Percentiles rank a stretch among this genome's conserved stretches.
Conservation (phyloP, 2,329 filamentous ascomycete species). For the Aaosphaeria pasadenensis region DNA sequence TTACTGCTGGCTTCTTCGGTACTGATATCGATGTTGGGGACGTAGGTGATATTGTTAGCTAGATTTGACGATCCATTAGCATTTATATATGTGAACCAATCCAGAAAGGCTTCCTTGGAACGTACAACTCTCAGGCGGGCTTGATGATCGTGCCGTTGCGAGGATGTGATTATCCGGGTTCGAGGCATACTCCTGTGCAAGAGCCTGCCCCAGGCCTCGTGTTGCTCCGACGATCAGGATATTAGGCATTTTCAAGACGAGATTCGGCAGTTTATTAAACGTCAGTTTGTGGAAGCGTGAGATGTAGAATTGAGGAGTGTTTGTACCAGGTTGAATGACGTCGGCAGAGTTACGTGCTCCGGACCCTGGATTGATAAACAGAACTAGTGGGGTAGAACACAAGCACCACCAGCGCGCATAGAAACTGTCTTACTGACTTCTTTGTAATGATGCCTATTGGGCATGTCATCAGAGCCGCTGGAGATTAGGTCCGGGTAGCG, state of each 20-base stretch:
- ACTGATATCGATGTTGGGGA: conserved; percentile 57
- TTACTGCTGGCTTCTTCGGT: conserved; percentile 22
- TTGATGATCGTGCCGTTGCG: conserved; percentile 48
- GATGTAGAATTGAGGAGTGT: too few species aligned
- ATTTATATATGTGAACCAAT: too few species aligned
- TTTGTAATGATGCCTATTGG: too few species aligned
- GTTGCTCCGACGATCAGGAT: conserved; percentile 67
- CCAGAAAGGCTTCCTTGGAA: neutral
- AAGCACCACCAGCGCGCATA: too few species aligned
- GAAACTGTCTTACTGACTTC: too few species aligned
- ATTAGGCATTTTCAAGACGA: conserved; percentile 29
- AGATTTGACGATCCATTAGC: conserved; percentile 1
- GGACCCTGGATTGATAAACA: too few species aligned
- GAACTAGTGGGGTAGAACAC: too few species aligned
- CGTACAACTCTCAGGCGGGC: neutral
- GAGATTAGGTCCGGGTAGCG: too few species aligned
- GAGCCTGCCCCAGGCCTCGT: conserved; percentile 62
- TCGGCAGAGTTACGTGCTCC: too few species aligned
- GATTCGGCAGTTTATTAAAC: conserved; percentile 30
- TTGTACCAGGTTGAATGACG: too few species aligned
- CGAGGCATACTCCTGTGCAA: conserved; percentile 58
- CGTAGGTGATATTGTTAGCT: conserved; percentile 51
- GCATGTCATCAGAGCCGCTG: too few species aligned
- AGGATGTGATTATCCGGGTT: conserved; percentile 49
- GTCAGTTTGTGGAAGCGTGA: conserved; percentile 12